Evolutionary conservation across 2,329 filamentous ascomycete genomes (phyloP).

Genomic region (Drechmeria coniospora): DNA sequence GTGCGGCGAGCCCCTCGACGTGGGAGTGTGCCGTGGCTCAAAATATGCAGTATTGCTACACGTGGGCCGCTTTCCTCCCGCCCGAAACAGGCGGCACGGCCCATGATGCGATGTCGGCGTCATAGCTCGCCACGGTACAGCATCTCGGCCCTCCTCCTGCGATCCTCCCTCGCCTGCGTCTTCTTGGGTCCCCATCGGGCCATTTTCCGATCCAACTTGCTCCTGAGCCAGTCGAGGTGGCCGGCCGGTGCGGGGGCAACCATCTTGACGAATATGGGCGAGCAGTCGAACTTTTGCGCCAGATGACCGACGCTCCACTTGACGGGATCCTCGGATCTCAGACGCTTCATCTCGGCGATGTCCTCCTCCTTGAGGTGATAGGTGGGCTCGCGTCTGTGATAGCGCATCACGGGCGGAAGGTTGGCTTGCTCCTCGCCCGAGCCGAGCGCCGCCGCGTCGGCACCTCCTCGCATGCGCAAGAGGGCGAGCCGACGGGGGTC

Average conservation of each 20-base stretch:
- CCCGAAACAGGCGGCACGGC: too few species aligned
- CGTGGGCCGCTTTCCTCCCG: too few species aligned
- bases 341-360: conserved; percentile 42
- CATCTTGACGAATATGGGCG: conserved; percentile 40
- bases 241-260: conserved; percentile 33
- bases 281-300: conserved; percentile 40
- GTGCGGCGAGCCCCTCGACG: conserved; percentile 1
- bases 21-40: too few species aligned
- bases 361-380: conserved; percentile 40
- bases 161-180: conserved; percentile 38
- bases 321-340: conserved; percentile 36
- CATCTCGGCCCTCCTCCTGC: conserved; percentile 35
- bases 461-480: conserved; percentile 25
- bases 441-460: conserved; percentile 9
- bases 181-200: conserved; percentile 42
- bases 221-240: conserved; percentile 30
- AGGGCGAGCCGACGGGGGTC: conserved; percentile 38
- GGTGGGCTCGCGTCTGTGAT: conserved; percentile 18
- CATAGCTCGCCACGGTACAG: conserved; percentile 36
- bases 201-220: conserved; percentile 31
- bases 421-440: conserved; percentile 7
- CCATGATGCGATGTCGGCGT: conserved; percentile 1
- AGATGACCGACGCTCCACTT: conserved; percentile 39
- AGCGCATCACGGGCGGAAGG: conserved; percentile 20
- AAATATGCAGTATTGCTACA: too few species aligned